Base-by-base conservation (phyloP, 768 basidiomycete species). In the Auriculariales sp. region DNA sequence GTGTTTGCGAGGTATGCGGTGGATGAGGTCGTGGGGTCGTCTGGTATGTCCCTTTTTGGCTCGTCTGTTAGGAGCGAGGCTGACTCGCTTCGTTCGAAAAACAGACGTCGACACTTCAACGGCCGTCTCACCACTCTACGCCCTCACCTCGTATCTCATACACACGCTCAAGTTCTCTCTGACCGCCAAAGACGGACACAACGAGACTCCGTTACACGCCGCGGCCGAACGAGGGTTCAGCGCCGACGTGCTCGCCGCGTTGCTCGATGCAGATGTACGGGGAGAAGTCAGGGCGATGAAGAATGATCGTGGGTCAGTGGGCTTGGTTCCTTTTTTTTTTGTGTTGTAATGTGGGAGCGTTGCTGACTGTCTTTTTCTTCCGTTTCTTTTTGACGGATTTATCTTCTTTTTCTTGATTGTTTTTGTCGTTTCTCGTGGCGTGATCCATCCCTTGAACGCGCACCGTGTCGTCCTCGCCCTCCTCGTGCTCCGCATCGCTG, bases 151-250 rank as follows among this genome's bases (percentile, higher is more conserved):
- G 54, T 83, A 87, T 62, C 73, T 87, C 50, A 71, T 87, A 31
- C 68, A 69, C 50, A 79, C 84, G 58, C 75, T 87, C 28, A 76
- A 74, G 28, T 79, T 81, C 4, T 83, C 85, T 0, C 60, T 88
- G 34, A 70, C 75, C 27, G 81, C 84, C 17, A 65, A 70, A 42
- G 82, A 87, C 61, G 73, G 66, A 54, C 63, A 79, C 48, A 76
- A 77, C 55, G 83, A 88, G 58, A 87, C 85, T 3, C 85, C 83
- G 67, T 70, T 88, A 46, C 85, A 88, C 66, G 67, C 85, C 52
- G 84, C 83, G 44, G 85, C 85, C 11, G 83, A 85, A 57, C 75
- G 77, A 55, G 85, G 84, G 42, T 66, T 72, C 49, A 83, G 73
- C 62, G 64, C 78, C 17, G 78, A 81, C 48, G 62, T 86, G 17